Evolutionary conservation across 495 filamentous ascomycete genomes (phyloP).

Genomic region (Aspergillus biplanus): DNA sequence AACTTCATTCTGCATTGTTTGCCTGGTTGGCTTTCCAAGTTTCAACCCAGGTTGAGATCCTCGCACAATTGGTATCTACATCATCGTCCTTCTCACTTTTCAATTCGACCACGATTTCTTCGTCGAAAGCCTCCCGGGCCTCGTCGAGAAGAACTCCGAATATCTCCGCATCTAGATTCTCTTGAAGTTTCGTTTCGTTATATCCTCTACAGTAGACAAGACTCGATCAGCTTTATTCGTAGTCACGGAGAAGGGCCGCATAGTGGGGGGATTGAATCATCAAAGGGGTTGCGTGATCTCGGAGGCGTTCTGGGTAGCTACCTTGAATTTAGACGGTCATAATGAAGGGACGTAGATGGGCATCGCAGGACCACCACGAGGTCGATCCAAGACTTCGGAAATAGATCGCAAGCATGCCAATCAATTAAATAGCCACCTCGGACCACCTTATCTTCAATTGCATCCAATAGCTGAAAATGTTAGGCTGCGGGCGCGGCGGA

Average conservation of each 20-base stretch:
- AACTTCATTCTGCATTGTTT: conserved; percentile 27
- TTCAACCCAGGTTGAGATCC: conserved; percentile 80
- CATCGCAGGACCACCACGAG: conserved; percentile 90
- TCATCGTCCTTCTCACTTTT: conserved; percentile 79
- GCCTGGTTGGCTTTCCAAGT: conserved; percentile 73
- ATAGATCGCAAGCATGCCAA: conserved; percentile 97
- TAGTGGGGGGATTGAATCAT: neutral
- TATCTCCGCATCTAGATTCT: conserved; percentile 97
- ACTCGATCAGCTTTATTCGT: conserved; percentile 10
- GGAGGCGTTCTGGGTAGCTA: conserved; percentile 34
- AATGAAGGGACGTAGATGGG: conserved; percentile 70
- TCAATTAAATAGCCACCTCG: conserved; percentile 90
- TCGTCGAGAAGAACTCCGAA: conserved; percentile 94
- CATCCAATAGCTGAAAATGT: conserved; percentile 72
- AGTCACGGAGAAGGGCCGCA: neutral
- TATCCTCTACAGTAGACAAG: conserved; percentile 60
- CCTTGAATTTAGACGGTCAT: conserved; percentile 80
- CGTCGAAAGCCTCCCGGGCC: conserved; percentile 82
- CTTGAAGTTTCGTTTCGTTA: conserved; percentile 83
- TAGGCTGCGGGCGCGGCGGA: neutral
- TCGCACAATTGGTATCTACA: conserved; percentile 82
- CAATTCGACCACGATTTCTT: conserved; percentile 89
- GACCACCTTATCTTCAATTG: conserved; percentile 80
- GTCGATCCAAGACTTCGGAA: conserved; percentile 92
- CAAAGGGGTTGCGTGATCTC: neutral